These are phyloP conservation scores for Aureobasidium zeae DNA, from an alignment of 2,329 filamentous ascomycete genomes.

Conservation along the genomic window DNA sequence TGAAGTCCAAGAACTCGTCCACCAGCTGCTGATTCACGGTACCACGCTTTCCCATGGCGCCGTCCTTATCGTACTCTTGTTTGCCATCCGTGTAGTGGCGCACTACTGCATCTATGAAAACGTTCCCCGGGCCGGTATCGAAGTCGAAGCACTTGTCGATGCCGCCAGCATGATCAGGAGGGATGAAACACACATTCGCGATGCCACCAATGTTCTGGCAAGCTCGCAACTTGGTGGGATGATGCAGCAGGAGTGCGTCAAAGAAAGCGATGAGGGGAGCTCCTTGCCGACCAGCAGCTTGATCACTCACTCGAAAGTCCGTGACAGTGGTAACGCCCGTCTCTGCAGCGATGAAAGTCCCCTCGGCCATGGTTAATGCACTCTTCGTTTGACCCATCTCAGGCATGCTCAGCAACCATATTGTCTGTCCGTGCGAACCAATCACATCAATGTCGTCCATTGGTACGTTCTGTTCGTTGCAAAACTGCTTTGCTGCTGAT, in stretches of 20 bases:
- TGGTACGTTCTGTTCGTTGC: constrained; percentile 35
- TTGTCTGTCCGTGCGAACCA: constrained; percentile 51
- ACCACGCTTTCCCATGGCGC: constrained; percentile 24
- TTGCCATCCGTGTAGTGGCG: constrained; percentile 26
- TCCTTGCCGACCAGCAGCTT: constrained; percentile 47
- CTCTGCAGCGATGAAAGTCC: constrained; percentile 44
- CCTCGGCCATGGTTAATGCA: constrained; percentile 50
- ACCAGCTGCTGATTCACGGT: constrained; percentile 26
- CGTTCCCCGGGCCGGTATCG: constrained; percentile 28
- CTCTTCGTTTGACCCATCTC: constrained; percentile 38
- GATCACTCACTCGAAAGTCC: constrained; percentile 49
- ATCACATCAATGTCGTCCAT: constrained; percentile 44
- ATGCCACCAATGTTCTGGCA: constrained; percentile 56
- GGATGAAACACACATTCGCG: constrained; percentile 53
- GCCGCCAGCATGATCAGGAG: constrained; percentile 35
- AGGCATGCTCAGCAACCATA: constrained; percentile 49
- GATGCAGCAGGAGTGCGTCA: constrained; percentile 47
- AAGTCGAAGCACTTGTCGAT: constrained; percentile 24
- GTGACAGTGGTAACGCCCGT: constrained; percentile 52
- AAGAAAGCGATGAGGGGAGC: constrained; percentile 50
- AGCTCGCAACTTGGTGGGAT: constrained; percentile 47
- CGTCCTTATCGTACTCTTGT: constrained; percentile 27
- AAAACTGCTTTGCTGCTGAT: constrained; percentile 43
- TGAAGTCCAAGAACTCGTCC: constrained; percentile 27
- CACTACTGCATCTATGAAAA: constrained; percentile 28